These are phyloP conservation scores for Aspergillus thermomutatus DNA, from an alignment of 2,329 filamentous ascomycete genomes.

Conservation along the genomic window DNA sequence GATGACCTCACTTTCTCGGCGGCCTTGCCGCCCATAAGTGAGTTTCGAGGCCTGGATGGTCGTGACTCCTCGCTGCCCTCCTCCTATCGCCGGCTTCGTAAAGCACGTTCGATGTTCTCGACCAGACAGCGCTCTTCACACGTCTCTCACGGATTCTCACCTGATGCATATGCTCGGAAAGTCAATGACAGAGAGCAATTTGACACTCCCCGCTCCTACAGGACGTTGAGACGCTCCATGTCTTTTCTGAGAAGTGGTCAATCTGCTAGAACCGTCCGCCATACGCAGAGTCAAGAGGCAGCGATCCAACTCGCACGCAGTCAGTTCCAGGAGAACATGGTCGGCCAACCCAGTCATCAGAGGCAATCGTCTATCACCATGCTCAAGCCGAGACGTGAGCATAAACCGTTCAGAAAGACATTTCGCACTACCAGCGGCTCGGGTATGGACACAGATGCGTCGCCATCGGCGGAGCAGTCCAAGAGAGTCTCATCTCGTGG, in stretches of 20 bases:
- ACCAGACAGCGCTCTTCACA: conserved; percentile 33
- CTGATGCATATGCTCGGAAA: conserved; percentile 8
- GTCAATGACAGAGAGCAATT: neutral
- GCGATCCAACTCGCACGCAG: conserved; percentile 41
- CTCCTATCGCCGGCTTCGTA: conserved; percentile 46
- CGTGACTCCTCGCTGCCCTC: conserved; percentile 41
- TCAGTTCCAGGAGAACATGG: conserved; percentile 32
- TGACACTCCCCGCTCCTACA: conserved; percentile 12
- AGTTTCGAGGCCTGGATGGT: conserved; percentile 33
- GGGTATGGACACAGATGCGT: conserved; percentile 12
- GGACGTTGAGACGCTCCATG: conserved; percentile 38
- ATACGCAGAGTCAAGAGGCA: conserved; percentile 33
- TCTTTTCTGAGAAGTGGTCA: conserved; percentile 39
- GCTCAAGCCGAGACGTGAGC: conserved; percentile 23
- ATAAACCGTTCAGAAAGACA: conserved; percentile 37
- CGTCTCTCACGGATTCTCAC: conserved; percentile 12
- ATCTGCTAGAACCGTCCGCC: conserved; percentile 15
- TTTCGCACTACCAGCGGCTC: conserved; percentile 28
- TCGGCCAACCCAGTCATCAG: conserved; percentile 14
- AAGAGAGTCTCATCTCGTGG: conserved; percentile 11
- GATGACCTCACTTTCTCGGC: conserved; percentile 13
- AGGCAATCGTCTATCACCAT: conserved; percentile 24
- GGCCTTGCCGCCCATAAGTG: conserved; percentile 26
- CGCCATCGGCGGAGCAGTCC: conserved; percentile 5
- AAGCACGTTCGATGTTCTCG: conserved; percentile 48